phyloP scores from a whole-genome alignment of 2,329 filamentous ascomycete genomes.

The Incumbomyces lentus region DNA sequence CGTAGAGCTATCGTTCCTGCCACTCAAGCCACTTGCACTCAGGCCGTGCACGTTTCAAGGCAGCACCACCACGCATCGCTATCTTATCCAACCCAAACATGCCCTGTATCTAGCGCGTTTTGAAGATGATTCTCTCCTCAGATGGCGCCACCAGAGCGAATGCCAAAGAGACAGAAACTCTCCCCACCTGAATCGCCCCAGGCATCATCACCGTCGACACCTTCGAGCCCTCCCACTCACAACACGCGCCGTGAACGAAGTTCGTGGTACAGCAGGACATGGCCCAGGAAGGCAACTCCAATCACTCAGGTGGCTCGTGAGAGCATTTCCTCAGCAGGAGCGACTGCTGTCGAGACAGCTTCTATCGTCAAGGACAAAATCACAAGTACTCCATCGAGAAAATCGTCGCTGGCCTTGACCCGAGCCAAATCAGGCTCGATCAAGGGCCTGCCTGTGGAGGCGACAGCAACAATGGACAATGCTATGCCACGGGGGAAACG shows the following conservation, averaged over 20 bases:
- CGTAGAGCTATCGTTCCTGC: not conserved
- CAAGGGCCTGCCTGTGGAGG: slow-evolving; percentile 35
- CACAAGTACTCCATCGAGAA: slow-evolving; percentile 21
- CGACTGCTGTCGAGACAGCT: slow-evolving; percentile 27
- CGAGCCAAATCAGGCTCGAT: slow-evolving; percentile 30
- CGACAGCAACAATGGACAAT: slow-evolving; percentile 36
- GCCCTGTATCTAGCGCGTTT: not conserved
- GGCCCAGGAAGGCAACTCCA: slow-evolving; percentile 39
- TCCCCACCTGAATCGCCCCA: slow-evolving; percentile 11
- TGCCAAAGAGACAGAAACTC: slow-evolving; percentile 20
- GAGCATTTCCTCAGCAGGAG: slow-evolving; percentile 36
- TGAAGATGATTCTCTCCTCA: not conserved
- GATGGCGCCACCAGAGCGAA: slow-evolving; percentile 17
- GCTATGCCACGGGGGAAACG: slow-evolving; percentile 26
- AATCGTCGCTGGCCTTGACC: slow-evolving; percentile 33
- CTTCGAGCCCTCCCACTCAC: not conserved
- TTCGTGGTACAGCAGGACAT: slow-evolving; percentile 37
- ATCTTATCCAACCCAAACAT: too few relatives aligned
- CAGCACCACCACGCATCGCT: not conserved
- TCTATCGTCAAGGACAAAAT: slow-evolving; percentile 22
- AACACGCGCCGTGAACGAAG: not conserved
- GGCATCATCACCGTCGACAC: not conserved
- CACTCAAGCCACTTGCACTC: too few relatives aligned
- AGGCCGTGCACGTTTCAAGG: not conserved
- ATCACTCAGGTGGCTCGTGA: slow-evolving; percentile 41